These are phyloP conservation scores for Podospora pseudoanserina DNA, from an alignment of 495 filamentous ascomycete species.

Conservation along the genomic window DNA sequence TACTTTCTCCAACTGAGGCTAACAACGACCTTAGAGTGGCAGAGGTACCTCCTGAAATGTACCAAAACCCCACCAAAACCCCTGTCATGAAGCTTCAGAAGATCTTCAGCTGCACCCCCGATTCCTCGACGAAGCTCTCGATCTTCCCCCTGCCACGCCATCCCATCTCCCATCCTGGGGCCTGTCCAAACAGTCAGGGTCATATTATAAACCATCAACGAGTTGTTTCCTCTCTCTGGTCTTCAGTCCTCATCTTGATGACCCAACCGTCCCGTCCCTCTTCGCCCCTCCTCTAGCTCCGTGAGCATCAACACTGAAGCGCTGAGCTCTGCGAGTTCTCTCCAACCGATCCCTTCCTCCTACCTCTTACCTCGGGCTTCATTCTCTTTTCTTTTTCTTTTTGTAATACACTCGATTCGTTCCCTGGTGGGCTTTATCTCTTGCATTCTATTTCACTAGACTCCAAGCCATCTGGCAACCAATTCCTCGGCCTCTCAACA, in stretches of 20 bases:
- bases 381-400: slow-evolving; percentile 6
- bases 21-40: slow-evolving; percentile 4
- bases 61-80: slow-evolving; percentile 14
- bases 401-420: slow-evolving; percentile 6
- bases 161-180: slow-evolving; percentile 13
- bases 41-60: slow-evolving; percentile 11
- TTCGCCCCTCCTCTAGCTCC: slow-evolving; percentile 18
- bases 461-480: slow-evolving; percentile 13
- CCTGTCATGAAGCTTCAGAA: slow-evolving; percentile 11
- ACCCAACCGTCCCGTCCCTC: slow-evolving; percentile 23
- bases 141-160: slow-evolving; percentile 10
- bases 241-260: slow-evolving; percentile 45
- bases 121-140: slow-evolving; percentile 9
- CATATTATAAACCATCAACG: slow-evolving; percentile 26
- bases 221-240: slow-evolving; percentile 24
- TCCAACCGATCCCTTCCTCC: slow-evolving; percentile 29
- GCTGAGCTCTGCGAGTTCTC: slow-evolving; percentile 53
- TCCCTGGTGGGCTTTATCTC: slow-evolving; percentile 1
- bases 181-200: neutral
- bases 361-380: slow-evolving; percentile 16
- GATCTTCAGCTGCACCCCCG: slow-evolving; percentile 19
- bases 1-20: neutral
- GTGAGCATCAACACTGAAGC: slow-evolving; percentile 36
- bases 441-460: neutral
- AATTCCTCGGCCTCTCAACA: slow-evolving; percentile 14